Base-by-base conservation (phyloP, 2,329 filamentous ascomycete genomes). In the Teratosphaeria gauchensis region DNA sequence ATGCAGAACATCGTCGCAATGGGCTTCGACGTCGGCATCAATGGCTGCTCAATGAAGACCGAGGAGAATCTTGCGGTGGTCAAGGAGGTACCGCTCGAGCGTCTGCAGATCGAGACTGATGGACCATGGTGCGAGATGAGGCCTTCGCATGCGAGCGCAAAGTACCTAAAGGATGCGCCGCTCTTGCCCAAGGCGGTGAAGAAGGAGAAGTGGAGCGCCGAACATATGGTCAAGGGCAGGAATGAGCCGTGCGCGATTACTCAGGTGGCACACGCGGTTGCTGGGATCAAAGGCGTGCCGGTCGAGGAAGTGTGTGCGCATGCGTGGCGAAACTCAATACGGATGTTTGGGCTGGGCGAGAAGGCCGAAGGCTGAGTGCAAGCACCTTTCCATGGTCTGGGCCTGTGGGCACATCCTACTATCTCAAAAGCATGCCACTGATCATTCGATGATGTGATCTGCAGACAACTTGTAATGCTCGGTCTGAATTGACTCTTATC, bases 111-210 rank as follows among this genome's bases (percentile, higher is more conserved):
- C 54, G 94, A 99, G 79, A 99, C 94, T 0, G 94, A 99, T 71
- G 94, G 94, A 2, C 94, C 94, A 2, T 99, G 94, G 83, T 99
- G 94, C 70, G 94, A 99, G 73, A 92, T 99, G 60, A 81, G 94
- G 28, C 87, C 91, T 0, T 90, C 84, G 32, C 92, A 99, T 75
- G 91, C 92, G 32, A 90, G 90, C 2, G 89, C 87, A 67, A 87
- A 87, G 73, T 88, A 87, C 64, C 74, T 88, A 63, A 78, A 84
- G 4, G 86, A 86, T 56, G 83, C 88, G 24, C 86, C 87, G 0
- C 80, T 84, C 56, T 76, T 90, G 35, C 94, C 87, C 66, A 95
- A 89, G 74, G 80, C 86, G 4, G 88, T 96, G 32, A 99, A 97
- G 80, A 97, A 96, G 76, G 94, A 99, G 76, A 95, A 89, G 73